Conservation (phyloP, 192 early-diverging fungal species). For the Rhizophagus clarus region DNA sequence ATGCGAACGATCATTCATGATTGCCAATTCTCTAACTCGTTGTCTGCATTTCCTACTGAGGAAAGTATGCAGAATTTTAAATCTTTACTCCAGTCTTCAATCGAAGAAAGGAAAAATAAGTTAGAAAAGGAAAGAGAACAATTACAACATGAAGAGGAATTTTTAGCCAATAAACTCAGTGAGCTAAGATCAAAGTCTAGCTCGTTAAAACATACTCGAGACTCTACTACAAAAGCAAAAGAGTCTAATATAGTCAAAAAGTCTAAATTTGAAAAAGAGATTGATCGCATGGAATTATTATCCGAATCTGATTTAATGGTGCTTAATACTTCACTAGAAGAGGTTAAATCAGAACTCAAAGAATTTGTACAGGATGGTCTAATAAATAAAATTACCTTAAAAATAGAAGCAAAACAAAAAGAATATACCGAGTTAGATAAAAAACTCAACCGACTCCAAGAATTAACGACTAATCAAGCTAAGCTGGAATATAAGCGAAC, state of each 20-base stretch:
- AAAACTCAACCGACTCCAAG: not conserved
- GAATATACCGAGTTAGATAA: not conserved
- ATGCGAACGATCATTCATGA: slow-evolving; percentile 43
- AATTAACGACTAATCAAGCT: not conserved
- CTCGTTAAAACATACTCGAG: not conserved
- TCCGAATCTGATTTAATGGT: not conserved
- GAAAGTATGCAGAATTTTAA: slow-evolving; percentile 49
- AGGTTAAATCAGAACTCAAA: not conserved
- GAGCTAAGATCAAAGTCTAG: not conserved
- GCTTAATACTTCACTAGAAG: not conserved
- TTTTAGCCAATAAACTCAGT: not conserved
- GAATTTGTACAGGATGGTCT: not conserved
- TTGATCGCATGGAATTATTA: not conserved
- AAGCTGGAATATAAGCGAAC: not conserved
- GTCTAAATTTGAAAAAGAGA: not conserved
- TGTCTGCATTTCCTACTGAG: slow-evolving; percentile 36
- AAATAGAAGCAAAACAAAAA: not conserved
- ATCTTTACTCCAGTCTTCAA: not conserved
- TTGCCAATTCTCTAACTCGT: slow-evolving; percentile 47
- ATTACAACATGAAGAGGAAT: not conserved
- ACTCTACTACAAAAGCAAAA: not conserved
- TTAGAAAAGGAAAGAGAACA: not conserved
- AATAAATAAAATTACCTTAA: not conserved
- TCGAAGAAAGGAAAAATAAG: not conserved
- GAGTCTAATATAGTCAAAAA: not conserved